These are phyloP conservation scores for Epicoccum sorghinum DNA, from an alignment of 2,329 filamentous ascomycete species.

Conservation along the genomic window DNA sequence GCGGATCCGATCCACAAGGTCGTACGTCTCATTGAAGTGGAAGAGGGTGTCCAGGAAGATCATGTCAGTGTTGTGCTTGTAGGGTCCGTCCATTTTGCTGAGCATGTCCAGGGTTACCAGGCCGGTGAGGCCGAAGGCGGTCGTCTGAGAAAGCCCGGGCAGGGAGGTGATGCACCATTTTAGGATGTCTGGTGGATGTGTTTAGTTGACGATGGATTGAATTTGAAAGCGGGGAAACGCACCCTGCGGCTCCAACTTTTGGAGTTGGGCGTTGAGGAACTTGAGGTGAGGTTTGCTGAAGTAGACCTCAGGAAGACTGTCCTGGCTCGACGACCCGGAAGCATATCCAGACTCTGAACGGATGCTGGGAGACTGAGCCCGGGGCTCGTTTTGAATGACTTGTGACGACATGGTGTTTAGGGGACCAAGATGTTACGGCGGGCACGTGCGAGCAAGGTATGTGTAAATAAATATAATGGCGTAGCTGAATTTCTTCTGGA, in stretches of 20 bases:
- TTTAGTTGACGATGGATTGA: too few species aligned
- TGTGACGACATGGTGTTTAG: constrained; percentile 37
- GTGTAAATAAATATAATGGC: constrained; percentile 11
- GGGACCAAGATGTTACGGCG: constrained; percentile 9
- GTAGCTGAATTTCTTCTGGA: constrained; percentile 18
- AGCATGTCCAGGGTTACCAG: constrained; percentile 68
- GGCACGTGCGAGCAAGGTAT: constrained; percentile 30
- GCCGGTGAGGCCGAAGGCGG: constrained; percentile 58
- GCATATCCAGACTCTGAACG: constrained; percentile 83
- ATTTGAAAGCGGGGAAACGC: constrained; percentile 30
- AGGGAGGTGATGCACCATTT: constrained; percentile 91
- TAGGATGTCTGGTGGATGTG: constrained; percentile 69
- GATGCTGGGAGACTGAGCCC: constrained; percentile 35
- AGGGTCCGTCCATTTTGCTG: constrained; percentile 70
- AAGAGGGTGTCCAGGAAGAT: constrained; percentile 62
- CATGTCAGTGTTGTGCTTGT: constrained; percentile 59
- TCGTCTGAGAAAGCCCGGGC: constrained; percentile 74
- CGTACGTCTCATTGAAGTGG: constrained; percentile 59
- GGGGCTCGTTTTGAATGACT: constrained; percentile 31
- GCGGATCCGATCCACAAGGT: constrained; percentile 69
- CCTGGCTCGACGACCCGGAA: constrained; percentile 67
- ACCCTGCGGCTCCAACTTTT: constrained; percentile 82
- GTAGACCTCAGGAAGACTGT: constrained; percentile 74
- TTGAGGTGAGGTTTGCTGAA: constrained; percentile 88
- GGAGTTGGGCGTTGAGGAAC: constrained; percentile 88